phyloP scores from a whole-genome alignment of 2,329 filamentous ascomycete genomes.

The Fusarium concolor region DNA sequence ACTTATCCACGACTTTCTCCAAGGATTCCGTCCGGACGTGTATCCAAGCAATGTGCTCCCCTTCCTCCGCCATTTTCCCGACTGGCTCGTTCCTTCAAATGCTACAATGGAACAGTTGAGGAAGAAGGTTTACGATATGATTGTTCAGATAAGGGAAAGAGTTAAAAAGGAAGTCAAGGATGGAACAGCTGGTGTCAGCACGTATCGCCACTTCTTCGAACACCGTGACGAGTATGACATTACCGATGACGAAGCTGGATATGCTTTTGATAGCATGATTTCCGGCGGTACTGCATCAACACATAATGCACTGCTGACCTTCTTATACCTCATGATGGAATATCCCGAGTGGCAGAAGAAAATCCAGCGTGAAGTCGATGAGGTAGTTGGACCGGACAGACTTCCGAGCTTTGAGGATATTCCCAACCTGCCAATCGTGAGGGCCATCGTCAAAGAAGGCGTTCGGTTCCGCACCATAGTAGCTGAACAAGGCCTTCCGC shows the following conservation, averaged over 20 bases:
- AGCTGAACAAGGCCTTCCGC: background rate
- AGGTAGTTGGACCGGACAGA: background rate
- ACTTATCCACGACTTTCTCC: too few relatives aligned
- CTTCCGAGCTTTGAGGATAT: conserved; percentile 5
- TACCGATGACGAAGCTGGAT: conserved; percentile 3
- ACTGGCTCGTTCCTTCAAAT: background rate
- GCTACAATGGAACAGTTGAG: background rate
- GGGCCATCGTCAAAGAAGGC: background rate
- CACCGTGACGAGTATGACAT: conserved; percentile 1
- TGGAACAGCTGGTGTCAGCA: background rate
- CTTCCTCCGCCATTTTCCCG: background rate
- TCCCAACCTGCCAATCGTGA: background rate
- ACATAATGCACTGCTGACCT: background rate
- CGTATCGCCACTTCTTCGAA: background rate
- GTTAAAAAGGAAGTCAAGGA: background rate
- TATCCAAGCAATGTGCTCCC: conserved; percentile 9
- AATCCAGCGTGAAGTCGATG: background rate
- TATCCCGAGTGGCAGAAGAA: conserved; percentile 9
- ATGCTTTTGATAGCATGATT: conserved; percentile 6
- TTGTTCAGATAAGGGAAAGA: background rate
- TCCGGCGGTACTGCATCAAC: background rate
- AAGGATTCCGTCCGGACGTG: conserved; percentile 2
- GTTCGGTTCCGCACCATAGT: background rate
- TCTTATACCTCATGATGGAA: conserved; percentile 16
- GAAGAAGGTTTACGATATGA: background rate